Evolutionary conservation across 2,329 filamentous ascomycete species (phyloP), one percentile per base, ranked within the genome.

Genomic region (Arthroderma sp.): DNA sequence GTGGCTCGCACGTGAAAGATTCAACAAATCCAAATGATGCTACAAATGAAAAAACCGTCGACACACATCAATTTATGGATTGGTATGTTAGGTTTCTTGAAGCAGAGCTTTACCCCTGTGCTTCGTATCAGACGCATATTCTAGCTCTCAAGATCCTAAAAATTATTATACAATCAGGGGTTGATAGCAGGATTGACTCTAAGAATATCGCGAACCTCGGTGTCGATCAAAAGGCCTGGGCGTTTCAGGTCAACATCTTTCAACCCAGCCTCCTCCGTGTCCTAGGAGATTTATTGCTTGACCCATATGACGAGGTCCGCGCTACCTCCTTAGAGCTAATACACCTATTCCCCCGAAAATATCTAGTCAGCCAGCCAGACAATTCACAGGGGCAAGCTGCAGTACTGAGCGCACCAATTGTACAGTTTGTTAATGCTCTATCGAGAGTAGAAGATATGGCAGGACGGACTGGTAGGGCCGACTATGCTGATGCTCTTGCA

Each of bases 301-400:
- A 98, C 55, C 85, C 89, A 0, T 98, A 94, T 56, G 91, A 96
- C 46, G 91, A 98, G 61, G 83, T 96, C 4, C 75, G 89, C 52
- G 77, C 66, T 39, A 65, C 63, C 1, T 65, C 76, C 5, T 61
- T 72, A 9, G 58, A 60, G 9, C 60, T 74, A 4, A 55, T 79
- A 31, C 58, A 57, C 15, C 33, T 62, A 27, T 67, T 64, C 36
- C 63, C 64, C 10, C 47, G 42, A 4, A 47, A 58, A 5, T 47
- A 61, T 8, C 43, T 64, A 29, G 43, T 28, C 9, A 9, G 27
- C 22, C 37, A 42, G 36, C 5, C n/a, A 4, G 6, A 2, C 9
- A 28, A 22, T n/a, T 8, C 36, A n/a, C 15, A 38, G 30, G n/a
- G 10, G 1, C 15, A 37, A 15, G 36, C 29, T 4, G 3, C 28